phyloP scores from a whole-genome alignment of 2,329 filamentous ascomycete species.

The Calonectria hawksworthii region DNA sequence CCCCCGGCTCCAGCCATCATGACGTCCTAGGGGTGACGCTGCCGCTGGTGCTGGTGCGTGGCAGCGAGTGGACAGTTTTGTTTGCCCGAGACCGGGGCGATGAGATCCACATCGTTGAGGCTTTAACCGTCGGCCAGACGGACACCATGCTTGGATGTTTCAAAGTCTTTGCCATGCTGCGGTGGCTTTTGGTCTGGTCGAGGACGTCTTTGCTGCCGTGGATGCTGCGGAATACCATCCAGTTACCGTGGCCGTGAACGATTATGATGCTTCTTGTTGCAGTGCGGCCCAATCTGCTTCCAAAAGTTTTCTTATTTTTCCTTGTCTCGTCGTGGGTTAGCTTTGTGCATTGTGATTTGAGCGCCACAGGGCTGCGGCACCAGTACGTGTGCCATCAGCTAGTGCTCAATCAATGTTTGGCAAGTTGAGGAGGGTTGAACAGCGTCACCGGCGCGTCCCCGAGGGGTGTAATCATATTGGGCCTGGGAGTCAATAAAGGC shows the following conservation, averaged over 20 bases:
- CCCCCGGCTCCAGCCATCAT: background rate
- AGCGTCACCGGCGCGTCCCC: background rate
- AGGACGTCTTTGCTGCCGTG: background rate
- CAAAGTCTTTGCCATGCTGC: background rate
- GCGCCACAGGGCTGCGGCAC: background rate
- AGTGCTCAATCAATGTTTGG: background rate
- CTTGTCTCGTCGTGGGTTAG: background rate
- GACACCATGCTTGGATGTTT: background rate
- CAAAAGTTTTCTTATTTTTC: background rate
- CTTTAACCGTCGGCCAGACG: background rate
- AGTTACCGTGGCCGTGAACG: background rate
- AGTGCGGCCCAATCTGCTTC: background rate
- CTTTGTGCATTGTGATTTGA: background rate
- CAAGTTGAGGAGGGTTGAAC: background rate
- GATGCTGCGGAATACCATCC: background rate
- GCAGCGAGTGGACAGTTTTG: background rate
- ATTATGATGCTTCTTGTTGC: background rate
- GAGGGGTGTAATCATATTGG: background rate
- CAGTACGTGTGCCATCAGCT: background rate
- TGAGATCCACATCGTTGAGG: background rate
- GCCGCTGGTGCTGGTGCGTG: background rate
- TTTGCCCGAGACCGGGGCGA: background rate
- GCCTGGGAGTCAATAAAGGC: background rate
- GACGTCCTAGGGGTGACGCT: background rate
- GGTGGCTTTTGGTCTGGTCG: background rate